Base-by-base conservation (phyloP, 2,329 filamentous ascomycete species). In the Zasmidium citrigriseum region DNA sequence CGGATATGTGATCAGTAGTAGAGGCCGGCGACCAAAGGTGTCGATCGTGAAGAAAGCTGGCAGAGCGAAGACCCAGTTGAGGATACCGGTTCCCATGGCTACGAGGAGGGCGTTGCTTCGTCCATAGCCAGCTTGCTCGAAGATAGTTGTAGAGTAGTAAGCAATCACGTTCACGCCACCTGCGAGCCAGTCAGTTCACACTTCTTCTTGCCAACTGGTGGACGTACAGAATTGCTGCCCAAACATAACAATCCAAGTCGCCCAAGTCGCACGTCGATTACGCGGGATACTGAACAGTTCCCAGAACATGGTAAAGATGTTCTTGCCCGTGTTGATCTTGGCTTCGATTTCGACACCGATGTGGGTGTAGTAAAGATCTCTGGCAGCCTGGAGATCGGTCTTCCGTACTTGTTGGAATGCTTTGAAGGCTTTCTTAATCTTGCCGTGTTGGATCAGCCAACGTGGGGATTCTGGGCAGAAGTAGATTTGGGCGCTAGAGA, bases 11-110 rank as follows among this genome's bases (percentile, higher is more conserved):
- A 78, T 77, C 16, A 77, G 58, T 65, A 77, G 66, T 4, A 86
- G 71, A 5, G 77, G 78, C 18, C 84, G 78, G 9, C 84, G 77
- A 1, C 84, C 84, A 58, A 82, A 83, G 4, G 59, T 72, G 53
- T 75, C 77, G 55, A 80, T 79, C 1, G 75, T 56, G 34, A 24
- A 56, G 29, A 56, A 25, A 1, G 54, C 54, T 9, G 54, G 54
- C 4, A 50, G 23, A 10, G 83, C 83, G 63, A 86, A 86, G 49
- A 85, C 46, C 62, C 85, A 86, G 62, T 82, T 85, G 55, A 85
- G 76, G 0, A 86, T 71, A 2, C 85, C 85, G 59, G 85, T 86
- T 0, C 84, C 84, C 65, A 80, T 82, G 0, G 83, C 84, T 0
- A 81, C 83, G 18, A 85, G 72, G n/a, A 87, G 70, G 4, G 78